These are phyloP conservation scores for Priceomyces carsonii DNA, from an alignment of 805 yeast species.

Conservation along the genomic window DNA sequence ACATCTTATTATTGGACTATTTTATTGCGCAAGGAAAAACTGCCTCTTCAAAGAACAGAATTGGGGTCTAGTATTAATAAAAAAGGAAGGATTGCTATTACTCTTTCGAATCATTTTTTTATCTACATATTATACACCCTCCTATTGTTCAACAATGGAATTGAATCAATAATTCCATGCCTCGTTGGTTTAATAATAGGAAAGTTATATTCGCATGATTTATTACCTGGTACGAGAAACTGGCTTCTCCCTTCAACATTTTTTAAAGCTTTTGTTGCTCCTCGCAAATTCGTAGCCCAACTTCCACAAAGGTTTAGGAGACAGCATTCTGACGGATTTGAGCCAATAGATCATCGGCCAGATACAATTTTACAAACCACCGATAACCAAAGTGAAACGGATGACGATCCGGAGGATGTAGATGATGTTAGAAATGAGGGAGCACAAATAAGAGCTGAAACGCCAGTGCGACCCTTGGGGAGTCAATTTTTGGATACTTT, in stretches of 20 bases:
- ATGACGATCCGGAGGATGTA: slow-evolving; percentile 19
- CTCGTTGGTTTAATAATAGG: slow-evolving; percentile 40
- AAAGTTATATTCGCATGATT: slow-evolving; percentile 31
- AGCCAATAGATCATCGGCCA: slow-evolving; percentile 3
- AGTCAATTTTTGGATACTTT: slow-evolving; percentile 63
- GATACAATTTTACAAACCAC: slow-evolving; percentile 4
- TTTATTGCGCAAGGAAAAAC: slow-evolving; percentile 22
- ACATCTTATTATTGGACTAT: slow-evolving; percentile 36
- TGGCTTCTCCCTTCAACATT: slow-evolving; percentile 33
- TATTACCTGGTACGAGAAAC: slow-evolving; percentile 36
- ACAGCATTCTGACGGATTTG: slow-evolving; percentile 10
- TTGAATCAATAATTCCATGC: slow-evolving; percentile 35
- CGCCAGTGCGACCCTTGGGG: slow-evolving; percentile 62
- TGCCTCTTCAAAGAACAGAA: neutral
- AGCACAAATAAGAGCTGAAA: slow-evolving; percentile 47
- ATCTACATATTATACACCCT: slow-evolving; percentile 37
- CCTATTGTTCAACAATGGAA: slow-evolving; percentile 39
- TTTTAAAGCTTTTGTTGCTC: slow-evolving; percentile 29
- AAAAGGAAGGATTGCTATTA: neutral
- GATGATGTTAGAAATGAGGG: slow-evolving; percentile 29
- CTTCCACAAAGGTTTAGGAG: neutral
- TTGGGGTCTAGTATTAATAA: slow-evolving; percentile 1
- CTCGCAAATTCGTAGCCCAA: slow-evolving; percentile 14
- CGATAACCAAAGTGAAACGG: slow-evolving; percentile 5
- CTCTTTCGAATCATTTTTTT: slow-evolving; percentile 37